Conservation (phyloP, 2,329 filamentous ascomycete species). For the Colletotrichum sp. region DNA sequence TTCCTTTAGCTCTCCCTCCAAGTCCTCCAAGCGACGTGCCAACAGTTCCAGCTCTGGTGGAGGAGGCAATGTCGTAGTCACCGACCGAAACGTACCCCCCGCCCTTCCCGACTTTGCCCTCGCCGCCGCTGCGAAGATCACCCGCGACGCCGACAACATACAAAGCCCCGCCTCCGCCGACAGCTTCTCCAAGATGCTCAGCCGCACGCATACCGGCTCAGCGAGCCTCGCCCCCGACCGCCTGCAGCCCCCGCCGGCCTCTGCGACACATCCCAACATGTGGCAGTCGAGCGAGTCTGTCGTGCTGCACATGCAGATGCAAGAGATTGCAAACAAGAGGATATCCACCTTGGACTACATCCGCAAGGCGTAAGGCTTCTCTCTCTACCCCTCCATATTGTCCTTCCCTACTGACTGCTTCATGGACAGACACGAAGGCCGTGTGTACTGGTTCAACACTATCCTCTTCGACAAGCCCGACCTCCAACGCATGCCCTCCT, state of each 20-base stretch:
- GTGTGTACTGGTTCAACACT: conserved; percentile 98
- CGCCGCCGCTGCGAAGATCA: conserved; percentile 51
- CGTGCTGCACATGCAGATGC: conserved; percentile 68
- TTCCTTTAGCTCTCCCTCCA: conserved; percentile 50
- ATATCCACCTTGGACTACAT: conserved; percentile 95
- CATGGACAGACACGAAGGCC: conserved; percentile 78
- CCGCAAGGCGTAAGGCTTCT: conserved; percentile 77
- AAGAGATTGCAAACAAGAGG: conserved; percentile 87
- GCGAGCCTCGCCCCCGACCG: conserved; percentile 28
- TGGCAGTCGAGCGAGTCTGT: conserved; percentile 50
- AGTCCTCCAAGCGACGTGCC: conserved; percentile 38
- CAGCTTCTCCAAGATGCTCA: conserved; percentile 49
- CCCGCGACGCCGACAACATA: conserved; percentile 32
- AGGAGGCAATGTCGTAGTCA: conserved; percentile 43
- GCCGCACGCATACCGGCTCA: conserved; percentile 42
- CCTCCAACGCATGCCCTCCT: conserved; percentile 82
- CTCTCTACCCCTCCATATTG: background rate
- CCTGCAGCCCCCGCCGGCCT: conserved; percentile 31
- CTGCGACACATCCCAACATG: conserved; percentile 25
- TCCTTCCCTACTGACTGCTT: background rate
- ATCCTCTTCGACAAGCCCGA: conserved; percentile 87
- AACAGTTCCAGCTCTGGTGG: conserved; percentile 48
- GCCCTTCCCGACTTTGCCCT: conserved; percentile 60
- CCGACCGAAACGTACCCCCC: conserved; percentile 54
- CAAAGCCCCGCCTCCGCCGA: conserved; percentile 34